These are phyloP conservation scores for Epichloe scottii DNA, from an alignment of 2,329 filamentous ascomycete genomes.

Conservation along the genomic window DNA sequence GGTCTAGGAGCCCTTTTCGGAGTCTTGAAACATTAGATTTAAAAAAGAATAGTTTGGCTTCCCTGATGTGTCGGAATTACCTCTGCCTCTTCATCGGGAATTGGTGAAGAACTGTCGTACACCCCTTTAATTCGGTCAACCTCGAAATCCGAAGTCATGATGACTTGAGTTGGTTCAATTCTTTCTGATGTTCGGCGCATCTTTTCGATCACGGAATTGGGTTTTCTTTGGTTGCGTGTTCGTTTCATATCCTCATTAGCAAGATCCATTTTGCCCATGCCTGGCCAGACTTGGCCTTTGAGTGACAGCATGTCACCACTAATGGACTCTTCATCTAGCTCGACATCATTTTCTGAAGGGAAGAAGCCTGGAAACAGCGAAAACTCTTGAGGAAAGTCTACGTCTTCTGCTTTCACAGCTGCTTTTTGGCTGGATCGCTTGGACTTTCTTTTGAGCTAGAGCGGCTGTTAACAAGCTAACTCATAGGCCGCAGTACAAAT, in stretches of 20 bases:
- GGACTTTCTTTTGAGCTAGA: slow-evolving; percentile 18
- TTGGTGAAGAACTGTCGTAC: slow-evolving; percentile 45
- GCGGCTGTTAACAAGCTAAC: neutral
- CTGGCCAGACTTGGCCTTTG: slow-evolving; percentile 63
- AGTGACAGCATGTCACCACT: slow-evolving; percentile 29
- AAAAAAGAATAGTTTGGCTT: neutral
- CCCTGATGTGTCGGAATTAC: slow-evolving; percentile 23
- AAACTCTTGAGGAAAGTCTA: slow-evolving; percentile 14
- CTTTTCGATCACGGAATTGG: slow-evolving; percentile 53
- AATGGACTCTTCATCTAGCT: slow-evolving; percentile 15
- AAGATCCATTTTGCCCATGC: slow-evolving; percentile 73
- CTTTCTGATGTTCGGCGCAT: slow-evolving; percentile 52
- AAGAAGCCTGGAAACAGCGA: slow-evolving; percentile 18
- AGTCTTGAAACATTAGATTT: slow-evolving; percentile 11
- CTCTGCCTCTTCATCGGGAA: slow-evolving; percentile 24
- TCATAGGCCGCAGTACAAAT: neutral
- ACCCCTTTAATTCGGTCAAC: slow-evolving; percentile 42
- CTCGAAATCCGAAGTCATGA: slow-evolving; percentile 43
- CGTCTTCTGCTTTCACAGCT: slow-evolving; percentile 18
- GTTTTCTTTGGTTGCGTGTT: slow-evolving; percentile 68
- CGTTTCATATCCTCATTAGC: slow-evolving; percentile 61
- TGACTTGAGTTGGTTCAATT: slow-evolving; percentile 51
- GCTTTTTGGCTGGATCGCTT: slow-evolving; percentile 13
- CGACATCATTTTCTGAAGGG: slow-evolving; percentile 16
- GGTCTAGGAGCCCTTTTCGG: slow-evolving; percentile 18